Conservation (phyloP, 352 stramenopile species). For the Pythium brassicae region DNA sequence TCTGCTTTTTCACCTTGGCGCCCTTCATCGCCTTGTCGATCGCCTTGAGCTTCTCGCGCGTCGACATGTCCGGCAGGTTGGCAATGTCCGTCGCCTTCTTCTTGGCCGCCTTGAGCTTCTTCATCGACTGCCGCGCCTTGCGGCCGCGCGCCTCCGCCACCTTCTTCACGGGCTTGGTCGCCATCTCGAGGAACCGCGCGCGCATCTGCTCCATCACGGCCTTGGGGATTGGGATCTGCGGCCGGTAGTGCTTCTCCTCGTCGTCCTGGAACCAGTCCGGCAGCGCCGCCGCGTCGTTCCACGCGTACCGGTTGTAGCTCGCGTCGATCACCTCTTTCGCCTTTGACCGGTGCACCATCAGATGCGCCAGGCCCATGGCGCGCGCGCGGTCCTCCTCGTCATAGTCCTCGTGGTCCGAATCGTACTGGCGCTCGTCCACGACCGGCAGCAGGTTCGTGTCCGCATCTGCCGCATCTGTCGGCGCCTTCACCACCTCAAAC, state of each 20-base stretch:
- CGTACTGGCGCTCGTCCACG: slow-evolving; percentile 91
- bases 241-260: slow-evolving; percentile 96
- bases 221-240: slow-evolving; percentile 96
- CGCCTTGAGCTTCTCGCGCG: slow-evolving; percentile 97
- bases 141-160: slow-evolving; percentile 96
- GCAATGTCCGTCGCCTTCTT: slow-evolving; percentile 96
- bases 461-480: slow-evolving; percentile 32
- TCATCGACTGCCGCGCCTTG: slow-evolving; percentile 93
- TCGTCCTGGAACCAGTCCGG: slow-evolving; percentile 98
- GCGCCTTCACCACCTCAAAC: slow-evolving; percentile 48
- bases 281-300: slow-evolving; percentile 95
- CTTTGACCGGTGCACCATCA: slow-evolving; percentile 97
- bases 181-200: slow-evolving; percentile 94
- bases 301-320: slow-evolving; percentile 99
- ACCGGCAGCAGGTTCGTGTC: slow-evolving; percentile 35
- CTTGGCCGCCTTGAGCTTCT: slow-evolving; percentile 96
- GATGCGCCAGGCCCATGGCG: slow-evolving; percentile 95
- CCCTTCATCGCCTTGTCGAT: slow-evolving; percentile 97
- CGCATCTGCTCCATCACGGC: slow-evolving; percentile 98
- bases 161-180: slow-evolving; percentile 98
- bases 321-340: slow-evolving; percentile 98
- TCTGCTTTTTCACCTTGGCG: slow-evolving; percentile 84
- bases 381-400: slow-evolving; percentile 96
- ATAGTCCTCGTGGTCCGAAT: slow-evolving; percentile 97
- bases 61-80: slow-evolving; percentile 95